phyloP scores from a whole-genome alignment of 208 protist genomes.

The Wallacemonas sp. region DNA sequence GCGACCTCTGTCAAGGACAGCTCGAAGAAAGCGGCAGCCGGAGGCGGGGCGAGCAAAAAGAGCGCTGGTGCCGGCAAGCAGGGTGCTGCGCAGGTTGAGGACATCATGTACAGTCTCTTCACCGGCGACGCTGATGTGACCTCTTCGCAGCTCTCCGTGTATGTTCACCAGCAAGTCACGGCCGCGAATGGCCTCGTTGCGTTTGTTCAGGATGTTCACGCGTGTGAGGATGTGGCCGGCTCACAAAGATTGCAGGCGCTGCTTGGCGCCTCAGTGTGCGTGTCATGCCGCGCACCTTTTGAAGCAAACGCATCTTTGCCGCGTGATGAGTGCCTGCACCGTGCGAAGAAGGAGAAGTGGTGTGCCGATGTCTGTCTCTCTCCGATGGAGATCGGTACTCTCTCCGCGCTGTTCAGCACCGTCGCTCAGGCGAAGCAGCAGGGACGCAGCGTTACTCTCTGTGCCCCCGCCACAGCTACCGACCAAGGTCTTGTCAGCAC shows the following conservation, averaged over 20 bases:
- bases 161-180: constrained; percentile 63
- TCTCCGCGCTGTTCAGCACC: constrained; percentile 12
- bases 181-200: constrained; percentile 34
- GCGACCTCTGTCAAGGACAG: constrained; percentile 1
- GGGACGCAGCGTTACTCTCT: not conserved
- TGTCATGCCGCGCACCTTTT: constrained; percentile 28
- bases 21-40: not conserved
- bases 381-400: constrained; percentile 14
- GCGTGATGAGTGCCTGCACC: not conserved
- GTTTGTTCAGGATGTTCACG: constrained; percentile 76
- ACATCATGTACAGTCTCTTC: constrained; percentile 67
- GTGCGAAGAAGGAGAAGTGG: not conserved
- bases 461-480: not conserved
- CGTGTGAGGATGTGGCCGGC: constrained; percentile 37
- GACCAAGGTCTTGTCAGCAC: not conserved
- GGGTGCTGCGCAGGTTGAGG: not conserved
- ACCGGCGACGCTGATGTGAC: constrained; percentile 60
- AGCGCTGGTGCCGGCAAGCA: constrained; percentile 13
- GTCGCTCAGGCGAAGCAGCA: not conserved
- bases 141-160: constrained; percentile 69
- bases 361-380: not conserved
- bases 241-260: constrained; percentile 48
- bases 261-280: constrained; percentile 19
- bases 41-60: constrained; percentile 5
- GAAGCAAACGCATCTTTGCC: not conserved